Evolutionary conservation across 2,329 filamentous ascomycete genomes (phyloP).

Genomic region (Pyrenophora teres): DNA sequence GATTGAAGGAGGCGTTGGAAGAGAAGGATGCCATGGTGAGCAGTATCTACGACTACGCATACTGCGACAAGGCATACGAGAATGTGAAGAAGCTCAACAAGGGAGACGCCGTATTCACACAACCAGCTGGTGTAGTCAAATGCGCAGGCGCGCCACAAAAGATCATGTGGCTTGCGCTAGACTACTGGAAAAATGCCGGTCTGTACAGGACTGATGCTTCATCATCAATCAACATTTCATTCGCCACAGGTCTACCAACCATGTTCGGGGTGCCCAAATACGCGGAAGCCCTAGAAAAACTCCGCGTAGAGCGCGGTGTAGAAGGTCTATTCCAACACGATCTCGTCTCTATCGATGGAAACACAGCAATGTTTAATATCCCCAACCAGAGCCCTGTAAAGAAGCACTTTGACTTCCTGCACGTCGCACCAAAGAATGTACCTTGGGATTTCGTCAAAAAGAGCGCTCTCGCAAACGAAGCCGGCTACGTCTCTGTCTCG

Average conservation of each 20-base stretch:
- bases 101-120: conserved; percentile 47
- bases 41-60: conserved; percentile 47
- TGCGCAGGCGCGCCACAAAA: conserved; percentile 50
- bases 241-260: conserved; percentile 46
- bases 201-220: conserved; percentile 37
- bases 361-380: conserved; percentile 43
- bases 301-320: conserved; percentile 45
- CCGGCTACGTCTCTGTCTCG: conserved; percentile 47
- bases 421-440: conserved; percentile 47
- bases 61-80: conserved; percentile 45
- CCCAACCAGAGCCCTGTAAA: conserved; percentile 33
- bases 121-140: conserved; percentile 48
- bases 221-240: conserved; percentile 45
- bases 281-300: conserved; percentile 38
- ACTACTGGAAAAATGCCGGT: conserved; percentile 45
- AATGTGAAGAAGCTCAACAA: conserved; percentile 40
- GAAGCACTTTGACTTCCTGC: conserved; percentile 46
- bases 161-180: conserved; percentile 50
- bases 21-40: conserved; percentile 43
- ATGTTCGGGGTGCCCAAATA: conserved; percentile 52
- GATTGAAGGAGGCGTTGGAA: conserved; percentile 44
- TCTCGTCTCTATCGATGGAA: conserved; percentile 44
- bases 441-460: conserved; percentile 46
- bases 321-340: conserved; percentile 49
- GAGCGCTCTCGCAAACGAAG: conserved; percentile 41